Evolutionary conservation across 2,329 filamentous ascomycete species (phyloP).

Genomic region (Penicillium sp.): DNA sequence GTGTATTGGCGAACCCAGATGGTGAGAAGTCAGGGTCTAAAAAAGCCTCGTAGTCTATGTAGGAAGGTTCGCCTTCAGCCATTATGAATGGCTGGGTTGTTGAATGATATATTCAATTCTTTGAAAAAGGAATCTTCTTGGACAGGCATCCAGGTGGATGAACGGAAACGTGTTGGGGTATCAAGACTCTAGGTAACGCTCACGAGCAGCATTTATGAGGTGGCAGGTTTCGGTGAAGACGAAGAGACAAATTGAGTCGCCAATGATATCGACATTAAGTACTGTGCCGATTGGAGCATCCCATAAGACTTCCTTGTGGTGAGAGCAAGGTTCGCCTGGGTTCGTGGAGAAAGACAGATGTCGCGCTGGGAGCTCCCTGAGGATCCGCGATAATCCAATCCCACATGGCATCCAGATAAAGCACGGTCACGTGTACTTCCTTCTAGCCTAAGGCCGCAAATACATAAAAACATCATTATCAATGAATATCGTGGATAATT

Average conservation of each 20-base stretch:
- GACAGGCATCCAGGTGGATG: not conserved
- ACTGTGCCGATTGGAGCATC: not conserved
- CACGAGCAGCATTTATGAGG: not conserved
- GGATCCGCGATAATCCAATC: slow-evolving; percentile 11
- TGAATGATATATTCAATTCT: not conserved
- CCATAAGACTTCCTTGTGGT: not conserved
- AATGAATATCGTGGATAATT: no score
- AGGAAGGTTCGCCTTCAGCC: slow-evolving; percentile 63
- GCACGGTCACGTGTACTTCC: slow-evolving; percentile 7
- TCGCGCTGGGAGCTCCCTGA: slow-evolving; percentile 3
- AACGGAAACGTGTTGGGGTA: not conserved
- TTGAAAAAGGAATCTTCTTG: not conserved
- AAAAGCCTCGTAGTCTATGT: slow-evolving; percentile 95
- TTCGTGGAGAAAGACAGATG: slow-evolving; percentile 17
- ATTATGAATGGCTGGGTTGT: slow-evolving; percentile 23
- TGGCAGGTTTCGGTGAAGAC: not conserved
- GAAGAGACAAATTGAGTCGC: not conserved
- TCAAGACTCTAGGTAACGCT: not conserved
- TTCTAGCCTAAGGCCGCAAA: not conserved
- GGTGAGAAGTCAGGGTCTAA: slow-evolving; percentile 82
- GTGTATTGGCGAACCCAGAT: slow-evolving; percentile 80
- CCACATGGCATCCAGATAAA: slow-evolving; percentile 17
- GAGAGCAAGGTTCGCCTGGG: not conserved
- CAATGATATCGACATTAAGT: not conserved
- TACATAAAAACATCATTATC: no score